Evolutionary conservation across 129 eudicot species (phyloP).

Genomic region (Centaurea solstitialis): DNA sequence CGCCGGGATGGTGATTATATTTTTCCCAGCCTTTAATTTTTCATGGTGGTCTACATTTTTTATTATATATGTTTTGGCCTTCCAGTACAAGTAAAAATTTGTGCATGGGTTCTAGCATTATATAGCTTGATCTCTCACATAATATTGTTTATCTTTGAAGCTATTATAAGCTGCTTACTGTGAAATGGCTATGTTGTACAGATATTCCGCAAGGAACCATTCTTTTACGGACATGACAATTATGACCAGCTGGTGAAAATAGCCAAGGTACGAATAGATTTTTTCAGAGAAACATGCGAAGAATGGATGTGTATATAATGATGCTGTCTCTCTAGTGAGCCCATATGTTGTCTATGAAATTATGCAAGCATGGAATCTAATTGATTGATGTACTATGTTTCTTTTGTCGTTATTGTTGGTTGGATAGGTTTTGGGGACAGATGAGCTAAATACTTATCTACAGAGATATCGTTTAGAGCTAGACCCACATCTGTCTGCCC

Average conservation of each 20-base stretch:
- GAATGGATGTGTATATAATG: background rate
- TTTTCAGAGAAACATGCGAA: background rate
- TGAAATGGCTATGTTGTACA: constrained; percentile 36
- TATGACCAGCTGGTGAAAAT: constrained; percentile 81
- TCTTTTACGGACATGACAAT: constrained; percentile 80
- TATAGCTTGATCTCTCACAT: background rate
- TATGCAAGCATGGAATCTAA: background rate
- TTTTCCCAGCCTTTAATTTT: background rate
- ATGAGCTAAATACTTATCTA: constrained; percentile 72
- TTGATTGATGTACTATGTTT: background rate
- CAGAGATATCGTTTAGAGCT: constrained; percentile 77
- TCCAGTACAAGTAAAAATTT: background rate
- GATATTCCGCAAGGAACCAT: constrained; percentile 88
- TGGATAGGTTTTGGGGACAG: constrained; percentile 82
- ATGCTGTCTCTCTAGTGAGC: background rate
- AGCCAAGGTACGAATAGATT: constrained; percentile 61
- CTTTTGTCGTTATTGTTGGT: background rate
- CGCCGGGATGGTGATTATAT: constrained; percentile 77
- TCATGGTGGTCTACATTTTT: background rate
- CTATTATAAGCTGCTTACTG: constrained; percentile 7
- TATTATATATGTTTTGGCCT: background rate
- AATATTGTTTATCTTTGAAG: too few relatives aligned
- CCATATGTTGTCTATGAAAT: background rate
- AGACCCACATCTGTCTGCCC: constrained; percentile 80
- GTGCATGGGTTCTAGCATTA: constrained; percentile 2